Evolutionary conservation across 352 stramenopile species (phyloP).

Genomic region (Globisporangium abappressorium): DNA sequence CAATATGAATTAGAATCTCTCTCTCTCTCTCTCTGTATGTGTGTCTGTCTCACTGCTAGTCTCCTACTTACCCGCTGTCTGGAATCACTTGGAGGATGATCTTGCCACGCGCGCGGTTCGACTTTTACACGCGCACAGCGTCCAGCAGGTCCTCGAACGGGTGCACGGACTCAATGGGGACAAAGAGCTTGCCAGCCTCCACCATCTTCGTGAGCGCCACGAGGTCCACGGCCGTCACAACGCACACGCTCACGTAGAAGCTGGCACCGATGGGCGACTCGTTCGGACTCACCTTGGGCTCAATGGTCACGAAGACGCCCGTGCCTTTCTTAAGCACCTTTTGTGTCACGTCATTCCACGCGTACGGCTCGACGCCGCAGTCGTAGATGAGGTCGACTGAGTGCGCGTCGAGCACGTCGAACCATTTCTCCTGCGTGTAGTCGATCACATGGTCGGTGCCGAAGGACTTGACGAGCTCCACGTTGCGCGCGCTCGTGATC

Average conservation of each 20-base stretch:
- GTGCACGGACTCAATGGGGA: constrained; percentile 4
- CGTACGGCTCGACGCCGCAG: background rate
- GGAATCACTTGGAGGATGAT: constrained; percentile 2
- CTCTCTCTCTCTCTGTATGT: background rate
- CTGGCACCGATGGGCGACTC: background rate
- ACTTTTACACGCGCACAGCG: constrained; percentile 2
- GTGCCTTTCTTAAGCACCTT: constrained; percentile 2
- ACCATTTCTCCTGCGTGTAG: no score
- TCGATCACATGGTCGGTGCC: no score
- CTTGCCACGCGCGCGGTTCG: background rate
- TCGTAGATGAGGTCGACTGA: constrained; percentile 8
- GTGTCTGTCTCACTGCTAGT: background rate
- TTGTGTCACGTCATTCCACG: background rate
- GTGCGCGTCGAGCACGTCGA: background rate
- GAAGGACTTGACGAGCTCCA: no score
- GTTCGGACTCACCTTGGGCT: background rate
- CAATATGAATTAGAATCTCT: background rate
- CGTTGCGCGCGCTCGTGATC: no score
- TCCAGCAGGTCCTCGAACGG: background rate
- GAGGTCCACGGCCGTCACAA: background rate
- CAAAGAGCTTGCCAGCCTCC: background rate
- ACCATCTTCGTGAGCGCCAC: background rate
- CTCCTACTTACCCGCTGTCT: background rate
- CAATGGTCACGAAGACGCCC: constrained; percentile 2
- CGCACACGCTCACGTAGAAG: background rate